Base-by-base conservation (phyloP, 768 basidiomycete genomes). In the Obba rivulosa region DNA sequence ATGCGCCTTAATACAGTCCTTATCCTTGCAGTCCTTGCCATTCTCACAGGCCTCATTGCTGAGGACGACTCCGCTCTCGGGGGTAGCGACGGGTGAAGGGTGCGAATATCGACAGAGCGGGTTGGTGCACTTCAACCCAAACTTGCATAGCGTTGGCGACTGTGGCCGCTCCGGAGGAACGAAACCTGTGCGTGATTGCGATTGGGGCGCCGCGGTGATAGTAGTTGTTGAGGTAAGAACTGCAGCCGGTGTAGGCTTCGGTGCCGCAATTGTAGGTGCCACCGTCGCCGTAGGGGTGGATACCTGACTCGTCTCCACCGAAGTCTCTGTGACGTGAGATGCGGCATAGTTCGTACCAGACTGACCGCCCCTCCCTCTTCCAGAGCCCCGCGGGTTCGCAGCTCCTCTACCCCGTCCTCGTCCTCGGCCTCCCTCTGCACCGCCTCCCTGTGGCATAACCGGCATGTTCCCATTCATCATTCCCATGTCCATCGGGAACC, bases 51-150 rank as follows among this genome's bases (percentile, higher is more conserved):
- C 74, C 49, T 98, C 95, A 49, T 89, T 92, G 58, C 89, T 95
- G 48, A 99, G 74, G 1, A 98, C 96, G 53, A 99, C 78, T 8
- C 94, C 96, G 58, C 88, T 93, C 69, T 95, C 92, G 25, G 87
- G 76, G 16, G 95, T 96, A 5, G 96, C 94, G 3, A 93, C 91
- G n/a, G 96, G 96, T 8, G 89, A 92, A 4, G 96, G 94, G 65
- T 99, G 96, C 8, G 92, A 91, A 66, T 82, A 98, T 16, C 87
- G 77, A 66, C 96, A 99, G 40, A 84, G 75, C 0, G 87, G 75
- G 64, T 97, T 95, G 42, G 85, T 87, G 68, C 96, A 99, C 56
- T 93, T 95, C 20, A 85, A 74, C 10, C 79, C 83, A 55, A 88
- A 98, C 69, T 96, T 96, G 81, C 96, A 99, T 18, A 99, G 74